phyloP scores from a whole-genome alignment of 2,329 filamentous ascomycete species.

The Gnomoniopsis sp. region DNA sequence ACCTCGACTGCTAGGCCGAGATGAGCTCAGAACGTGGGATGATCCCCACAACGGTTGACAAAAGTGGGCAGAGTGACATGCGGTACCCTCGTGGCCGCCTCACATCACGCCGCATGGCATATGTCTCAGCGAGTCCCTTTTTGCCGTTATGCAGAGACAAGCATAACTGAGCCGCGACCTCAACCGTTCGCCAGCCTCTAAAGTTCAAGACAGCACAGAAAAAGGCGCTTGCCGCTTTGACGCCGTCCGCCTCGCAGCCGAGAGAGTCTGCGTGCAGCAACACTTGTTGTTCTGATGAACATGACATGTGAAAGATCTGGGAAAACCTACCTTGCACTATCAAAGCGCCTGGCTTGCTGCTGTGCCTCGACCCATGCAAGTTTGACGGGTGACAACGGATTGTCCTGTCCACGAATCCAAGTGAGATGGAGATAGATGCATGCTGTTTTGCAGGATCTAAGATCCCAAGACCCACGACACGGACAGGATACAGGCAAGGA shows the following conservation, averaged over 20 bases:
- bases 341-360: conserved; percentile 3
- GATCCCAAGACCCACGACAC: neutral
- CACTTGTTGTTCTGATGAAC: conserved; percentile 1
- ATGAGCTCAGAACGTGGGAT: neutral
- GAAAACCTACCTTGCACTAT: conserved; percentile 4
- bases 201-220: neutral
- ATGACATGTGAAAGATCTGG: conserved; percentile 5
- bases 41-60: neutral
- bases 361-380: conserved; percentile 11
- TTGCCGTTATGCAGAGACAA: neutral
- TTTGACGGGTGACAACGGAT: conserved; percentile 17
- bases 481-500: neutral
- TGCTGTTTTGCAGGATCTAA: conserved; percentile 16
- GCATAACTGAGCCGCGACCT: neutral
- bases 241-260: neutral
- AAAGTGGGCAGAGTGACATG: neutral
- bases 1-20: neutral
- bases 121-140: neutral
- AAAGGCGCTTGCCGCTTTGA: neutral
- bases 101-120: conserved; percentile 15
- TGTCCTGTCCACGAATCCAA: conserved; percentile 4
- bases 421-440: conserved; percentile 8
- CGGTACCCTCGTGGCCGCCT: conserved; percentile 10
- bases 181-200: neutral
- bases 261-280: neutral